A percentile compares a stretch with the other conserved stretches of the same genome.
Conservation (phyloP, 345 rosid species). For the Turnera subulata region DNA sequence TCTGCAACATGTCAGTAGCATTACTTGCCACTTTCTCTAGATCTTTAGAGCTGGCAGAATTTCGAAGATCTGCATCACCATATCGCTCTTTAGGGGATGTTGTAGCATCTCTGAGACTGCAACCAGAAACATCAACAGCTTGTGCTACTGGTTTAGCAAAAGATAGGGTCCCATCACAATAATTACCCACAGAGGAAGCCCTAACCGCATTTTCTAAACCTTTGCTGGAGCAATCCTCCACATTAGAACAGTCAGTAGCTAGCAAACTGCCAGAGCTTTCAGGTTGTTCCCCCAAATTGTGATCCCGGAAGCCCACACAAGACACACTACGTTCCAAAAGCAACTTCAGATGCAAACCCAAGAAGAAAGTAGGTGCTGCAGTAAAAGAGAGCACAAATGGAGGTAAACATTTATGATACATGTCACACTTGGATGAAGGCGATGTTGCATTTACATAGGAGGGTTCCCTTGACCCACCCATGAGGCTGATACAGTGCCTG, state of each 20-base stretch:
- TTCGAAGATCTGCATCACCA: slow-evolving; percentile 15
- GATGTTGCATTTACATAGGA: slow-evolving; percentile 20
- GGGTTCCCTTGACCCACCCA: slow-evolving; percentile 32
- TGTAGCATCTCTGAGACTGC: slow-evolving; percentile 10
- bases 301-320: slow-evolving; percentile 31
- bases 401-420: slow-evolving; percentile 30
- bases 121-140: slow-evolving; percentile 14
- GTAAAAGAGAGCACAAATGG: slow-evolving; percentile 48
- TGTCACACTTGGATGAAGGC: slow-evolving; percentile 29
- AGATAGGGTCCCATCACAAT: slow-evolving; percentile 16
- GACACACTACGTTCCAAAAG: slow-evolving; percentile 46
- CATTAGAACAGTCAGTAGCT: slow-evolving; percentile 25
- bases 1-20: slow-evolving; percentile 25
- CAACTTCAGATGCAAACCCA: slow-evolving; percentile 61
- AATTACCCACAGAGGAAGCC: slow-evolving; percentile 19
- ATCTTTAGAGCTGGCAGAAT: slow-evolving; percentile 27
- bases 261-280: slow-evolving; percentile 33
- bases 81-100: slow-evolving; percentile 15
- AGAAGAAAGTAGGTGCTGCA: slow-evolving; percentile 54
- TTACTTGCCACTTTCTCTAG: slow-evolving; percentile 28
- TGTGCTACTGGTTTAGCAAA: slow-evolving; percentile 16
- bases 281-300: slow-evolving; percentile 29
- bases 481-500: slow-evolving; percentile 28
- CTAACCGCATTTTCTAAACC: slow-evolving; percentile 23
- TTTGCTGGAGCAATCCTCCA: slow-evolving; percentile 24